Base-by-base conservation (phyloP, 2,329 filamentous ascomycete species). In the Sporothrix sp. region DNA sequence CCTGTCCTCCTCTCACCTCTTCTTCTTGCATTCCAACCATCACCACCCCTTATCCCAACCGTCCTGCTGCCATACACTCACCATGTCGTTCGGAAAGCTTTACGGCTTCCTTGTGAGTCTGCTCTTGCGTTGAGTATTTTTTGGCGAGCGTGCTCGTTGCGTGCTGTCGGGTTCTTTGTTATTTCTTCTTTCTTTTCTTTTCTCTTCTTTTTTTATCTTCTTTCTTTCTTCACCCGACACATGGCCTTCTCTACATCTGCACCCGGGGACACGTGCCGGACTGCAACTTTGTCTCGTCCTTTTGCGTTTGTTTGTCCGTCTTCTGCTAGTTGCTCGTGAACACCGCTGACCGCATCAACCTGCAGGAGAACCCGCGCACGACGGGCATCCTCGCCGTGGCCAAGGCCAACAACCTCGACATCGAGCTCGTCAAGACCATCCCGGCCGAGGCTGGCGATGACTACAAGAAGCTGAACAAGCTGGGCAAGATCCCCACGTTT, bases 31-130 rank as follows among this genome's bases (percentile, higher is more conserved):
- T 25, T 35, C 39, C 39, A 33, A 48, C 27, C 30, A 47, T 49
- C 52, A 48, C 58, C 58, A 59, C 56, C 55, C 57, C 57, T 53
- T 55, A 54, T 54, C 50, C 51, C 51, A 58, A 42, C 45, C 50
- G 46, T 57, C 58, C 38, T 55, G 28, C 54, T 57, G 60, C 54
- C 58, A 21, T 20, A 59, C 63, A 66, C 65, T 68, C 75, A 87
- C 79, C 71, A 94, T 95, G 85, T 79, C 87, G 68, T 97, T 98
- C 81, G 93, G 93, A 76, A 98, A 95, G 79, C 82, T 98, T 67
- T 97, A 93, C 82, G 86, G 85, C 69, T 81, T 79, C 71, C 69
- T 80, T 74, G 91, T 95, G 83, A 62, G 70, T 54, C 50, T 43
- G 32, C 21, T 37, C 11, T 44, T 46, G 40, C 46, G 35, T 47